phyloP scores from a whole-genome alignment of 148 eudicot species.

The Fallopia convolvulus region DNA sequence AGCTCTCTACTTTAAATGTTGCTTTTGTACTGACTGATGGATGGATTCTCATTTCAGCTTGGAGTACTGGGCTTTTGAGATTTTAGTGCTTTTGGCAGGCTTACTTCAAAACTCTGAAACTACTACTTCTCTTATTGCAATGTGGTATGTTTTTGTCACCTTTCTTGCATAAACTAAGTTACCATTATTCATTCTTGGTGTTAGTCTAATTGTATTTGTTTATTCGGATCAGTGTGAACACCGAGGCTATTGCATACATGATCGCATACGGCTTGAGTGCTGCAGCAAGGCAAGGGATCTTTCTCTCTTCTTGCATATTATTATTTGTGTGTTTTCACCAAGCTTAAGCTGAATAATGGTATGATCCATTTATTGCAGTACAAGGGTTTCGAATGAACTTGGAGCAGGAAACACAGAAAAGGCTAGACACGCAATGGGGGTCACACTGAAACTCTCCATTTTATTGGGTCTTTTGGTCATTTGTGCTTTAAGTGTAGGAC shows the following conservation, averaged over 20 bases:
- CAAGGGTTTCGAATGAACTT: constrained; percentile 88
- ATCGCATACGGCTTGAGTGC: constrained; percentile 71
- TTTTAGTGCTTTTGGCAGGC: constrained; percentile 78
- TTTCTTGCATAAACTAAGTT: too few relatives aligned
- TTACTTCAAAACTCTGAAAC: constrained; percentile 60
- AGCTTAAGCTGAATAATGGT: not conserved
- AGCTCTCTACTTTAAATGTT: not conserved
- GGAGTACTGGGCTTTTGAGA: constrained; percentile 92
- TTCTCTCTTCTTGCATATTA: not conserved
- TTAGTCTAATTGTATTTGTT: not conserved
- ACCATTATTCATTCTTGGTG: too few relatives aligned
- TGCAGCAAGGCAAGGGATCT: constrained; percentile 32
- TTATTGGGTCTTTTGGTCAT: constrained; percentile 38
- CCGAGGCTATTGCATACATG: constrained; percentile 69
- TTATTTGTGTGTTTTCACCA: not conserved
- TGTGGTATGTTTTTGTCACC: constrained; percentile 43
- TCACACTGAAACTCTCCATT: constrained; percentile 59
- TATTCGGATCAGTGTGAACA: constrained; percentile 51
- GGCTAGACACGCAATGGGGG: constrained; percentile 66
- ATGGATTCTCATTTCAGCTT: constrained; percentile 38
- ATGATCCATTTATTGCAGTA: constrained; percentile 29
- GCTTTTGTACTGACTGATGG: not conserved
- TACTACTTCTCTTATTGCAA: constrained; percentile 71
- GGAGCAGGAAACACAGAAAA: constrained; percentile 57
- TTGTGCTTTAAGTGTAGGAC: constrained; percentile 48